A percentile compares a stretch with the other conserved stretches of the same genome.
Evolutionary conservation across 495 filamentous ascomycete species (phyloP).

Genomic region (Penicillium steckii): DNA sequence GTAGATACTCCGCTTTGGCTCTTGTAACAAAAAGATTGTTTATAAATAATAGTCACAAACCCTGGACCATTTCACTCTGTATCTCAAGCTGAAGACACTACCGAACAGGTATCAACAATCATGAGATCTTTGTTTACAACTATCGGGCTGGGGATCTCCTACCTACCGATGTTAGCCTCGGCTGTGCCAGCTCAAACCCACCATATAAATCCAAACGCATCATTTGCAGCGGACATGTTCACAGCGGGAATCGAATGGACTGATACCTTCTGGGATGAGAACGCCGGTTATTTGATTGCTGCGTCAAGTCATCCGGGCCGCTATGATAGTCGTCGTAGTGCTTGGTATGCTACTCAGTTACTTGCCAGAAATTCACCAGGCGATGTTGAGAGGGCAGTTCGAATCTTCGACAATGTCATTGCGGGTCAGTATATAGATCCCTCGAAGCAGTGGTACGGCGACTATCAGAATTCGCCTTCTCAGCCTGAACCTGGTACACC

Average conservation of each 20-base stretch:
- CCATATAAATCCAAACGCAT: background rate
- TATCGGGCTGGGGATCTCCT: background rate
- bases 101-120: background rate
- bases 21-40: no score
- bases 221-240: constrained; percentile 20
- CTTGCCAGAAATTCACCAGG: constrained; percentile 34
- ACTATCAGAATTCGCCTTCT: constrained; percentile 39
- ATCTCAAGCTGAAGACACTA: no score
- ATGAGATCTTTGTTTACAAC: background rate
- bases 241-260: constrained; percentile 22
- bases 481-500: constrained; percentile 35
- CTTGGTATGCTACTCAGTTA: constrained; percentile 41
- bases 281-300: constrained; percentile 16
- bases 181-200: constrained; percentile 1
- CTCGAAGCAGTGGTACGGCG: constrained; percentile 37
- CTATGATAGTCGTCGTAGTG: constrained; percentile 34
- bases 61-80: no score
- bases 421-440: constrained; percentile 35
- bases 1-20: no score
- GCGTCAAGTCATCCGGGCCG: constrained; percentile 8
- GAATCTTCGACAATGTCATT: constrained; percentile 40
- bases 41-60: no score
- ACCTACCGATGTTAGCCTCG: background rate
- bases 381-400: constrained; percentile 35
- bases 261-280: constrained; percentile 17